Evolutionary conservation across 805 yeast genomes (phyloP), one percentile per base, ranked within the genome.

Genomic region (Zygoascus ofunaensis): DNA sequence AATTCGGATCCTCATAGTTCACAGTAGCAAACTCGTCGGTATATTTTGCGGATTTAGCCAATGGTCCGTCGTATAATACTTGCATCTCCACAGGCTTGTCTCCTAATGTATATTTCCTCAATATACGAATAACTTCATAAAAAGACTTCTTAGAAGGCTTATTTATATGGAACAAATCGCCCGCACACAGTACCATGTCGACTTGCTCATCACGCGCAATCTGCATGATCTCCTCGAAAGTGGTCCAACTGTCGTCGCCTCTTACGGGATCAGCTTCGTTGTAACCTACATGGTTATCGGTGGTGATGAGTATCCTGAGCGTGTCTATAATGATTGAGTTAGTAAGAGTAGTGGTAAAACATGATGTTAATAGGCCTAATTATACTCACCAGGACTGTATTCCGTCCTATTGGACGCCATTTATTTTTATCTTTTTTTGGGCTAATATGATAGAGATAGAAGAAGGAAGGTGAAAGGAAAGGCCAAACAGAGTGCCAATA

Each of bases 231-330:
- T 92, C 98, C 44, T 83, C 77, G 55, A 92, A 90, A 0, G 95
- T 84, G 46, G 64, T 72, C 84, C 95, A 84, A 0, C 94, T 76
- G 57, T 92, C 98, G 54, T 83, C 82, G 1, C 96, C 95, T 15
- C 94, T 72, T 3, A 90, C 79, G 1, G 95, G 89, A 60, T 92
- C 97, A 33, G 74, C 75, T 59, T 92, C 98, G 47, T 79, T 78
- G 60, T 80, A 89, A 1, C 98, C 98, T 17, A 92, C 95, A 68
- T 92, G 98, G 59, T 92, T 92, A 58, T 92, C 98, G 1, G 97
- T 87, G 2, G 98, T 87, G 26, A 92, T 64, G 26, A 92, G 74
- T 17, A 92, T 74, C 20, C 84, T 67, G 15, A 89, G 76, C 0
- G 95, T 86, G 59, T 85, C 76, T 41, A 12, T 7, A 26, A 12